phyloP scores from a whole-genome alignment of 2,329 filamentous ascomycete genomes.

The Phialemoniopsis sp. region DNA sequence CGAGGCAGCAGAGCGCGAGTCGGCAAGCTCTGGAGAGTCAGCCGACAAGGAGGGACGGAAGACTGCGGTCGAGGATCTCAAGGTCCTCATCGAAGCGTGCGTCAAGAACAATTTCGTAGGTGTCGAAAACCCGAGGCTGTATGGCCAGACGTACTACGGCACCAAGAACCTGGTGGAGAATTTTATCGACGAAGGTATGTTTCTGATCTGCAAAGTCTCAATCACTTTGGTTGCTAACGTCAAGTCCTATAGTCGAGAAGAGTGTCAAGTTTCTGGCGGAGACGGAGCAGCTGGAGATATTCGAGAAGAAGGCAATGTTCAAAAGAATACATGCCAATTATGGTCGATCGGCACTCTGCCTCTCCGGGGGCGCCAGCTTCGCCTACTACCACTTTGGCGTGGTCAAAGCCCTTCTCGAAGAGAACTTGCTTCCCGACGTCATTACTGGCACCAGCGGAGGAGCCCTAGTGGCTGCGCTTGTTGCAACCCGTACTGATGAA shows the following conservation, averaged over 20 bases:
- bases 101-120: slow-evolving; percentile 98
- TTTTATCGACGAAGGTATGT: slow-evolving; percentile 75
- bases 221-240: neutral
- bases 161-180: slow-evolving; percentile 93
- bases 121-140: slow-evolving; percentile 89
- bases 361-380: slow-evolving; percentile 91
- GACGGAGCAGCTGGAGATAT: slow-evolving; percentile 61
- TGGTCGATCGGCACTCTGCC: slow-evolving; percentile 84
- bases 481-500: slow-evolving; percentile 86
- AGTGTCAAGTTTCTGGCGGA: slow-evolving; percentile 63
- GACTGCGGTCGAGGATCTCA: slow-evolving; percentile 69
- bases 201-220: no score
- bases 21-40: slow-evolving; percentile 25
- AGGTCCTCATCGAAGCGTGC: slow-evolving; percentile 76
- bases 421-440: slow-evolving; percentile 80
- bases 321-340: slow-evolving; percentile 88
- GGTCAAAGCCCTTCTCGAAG: slow-evolving; percentile 82
- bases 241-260: slow-evolving; percentile 49
- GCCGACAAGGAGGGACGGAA: slow-evolving; percentile 58
- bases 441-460: slow-evolving; percentile 96
- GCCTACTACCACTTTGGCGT: slow-evolving; percentile 97
- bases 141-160: slow-evolving; percentile 95
- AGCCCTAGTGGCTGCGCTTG: slow-evolving; percentile 79
- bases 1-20: slow-evolving; percentile 38
- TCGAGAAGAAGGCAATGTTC: slow-evolving; percentile 78